These are phyloP conservation scores for Physcomitrium patens DNA, from an alignment of 225 moss, liverwort and hornwort genomes.

Conservation along the genomic window DNA sequence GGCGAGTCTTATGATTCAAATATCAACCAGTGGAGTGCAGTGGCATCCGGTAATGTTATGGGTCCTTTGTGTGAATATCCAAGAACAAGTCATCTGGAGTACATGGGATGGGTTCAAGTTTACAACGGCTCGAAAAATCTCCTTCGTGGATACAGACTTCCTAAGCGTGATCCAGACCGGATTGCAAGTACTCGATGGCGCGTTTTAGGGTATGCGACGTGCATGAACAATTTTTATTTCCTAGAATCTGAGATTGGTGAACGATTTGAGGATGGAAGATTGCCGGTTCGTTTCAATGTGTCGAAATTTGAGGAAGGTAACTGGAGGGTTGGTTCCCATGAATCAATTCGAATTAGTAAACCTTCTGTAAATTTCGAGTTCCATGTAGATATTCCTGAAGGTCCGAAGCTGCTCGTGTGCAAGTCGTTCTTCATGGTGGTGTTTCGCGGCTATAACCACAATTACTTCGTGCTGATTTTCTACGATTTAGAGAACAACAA, in stretches of 20 bases:
- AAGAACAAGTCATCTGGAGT: not conserved
- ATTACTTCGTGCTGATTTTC: not conserved
- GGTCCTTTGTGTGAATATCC: not conserved
- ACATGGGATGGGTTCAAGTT: not conserved
- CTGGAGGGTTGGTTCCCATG: not conserved
- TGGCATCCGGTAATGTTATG: not conserved
- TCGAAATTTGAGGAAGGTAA: not conserved
- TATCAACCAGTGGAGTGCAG: not conserved
- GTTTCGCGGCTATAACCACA: no score
- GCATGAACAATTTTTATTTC: not conserved
- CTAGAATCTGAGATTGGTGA: not conserved
- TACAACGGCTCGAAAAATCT: not conserved
- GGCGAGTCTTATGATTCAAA: not conserved
- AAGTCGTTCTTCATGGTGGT: not conserved
- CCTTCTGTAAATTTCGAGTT: not conserved
- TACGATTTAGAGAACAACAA: not conserved
- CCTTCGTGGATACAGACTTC: not conserved
- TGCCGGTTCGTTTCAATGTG: not conserved
- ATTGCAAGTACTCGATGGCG: not conserved
- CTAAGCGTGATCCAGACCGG: not conserved
- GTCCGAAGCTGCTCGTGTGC: not conserved
- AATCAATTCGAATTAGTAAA: no score
- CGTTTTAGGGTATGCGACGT: no score
- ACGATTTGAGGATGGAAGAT: not conserved
- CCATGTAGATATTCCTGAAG: no score